Conservation (phyloP, 805 yeast genomes). For the Myxozyma udenii region DNA sequence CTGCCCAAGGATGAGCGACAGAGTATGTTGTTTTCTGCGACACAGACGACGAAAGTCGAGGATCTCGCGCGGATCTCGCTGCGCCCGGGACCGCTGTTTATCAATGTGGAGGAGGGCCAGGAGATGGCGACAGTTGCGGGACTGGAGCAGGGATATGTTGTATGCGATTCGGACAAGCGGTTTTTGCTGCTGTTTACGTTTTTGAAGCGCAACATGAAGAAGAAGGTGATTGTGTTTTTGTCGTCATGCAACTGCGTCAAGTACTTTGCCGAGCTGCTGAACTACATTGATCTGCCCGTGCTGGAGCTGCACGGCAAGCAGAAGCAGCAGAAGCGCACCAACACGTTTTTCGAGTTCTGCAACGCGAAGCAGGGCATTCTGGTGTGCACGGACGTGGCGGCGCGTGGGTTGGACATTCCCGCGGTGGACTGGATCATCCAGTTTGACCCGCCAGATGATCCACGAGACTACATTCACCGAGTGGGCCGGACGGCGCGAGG, state of each 20-base stretch:
- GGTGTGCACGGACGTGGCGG: conserved; percentile 97
- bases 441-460: conserved; percentile 99
- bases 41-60: conserved; percentile 98
- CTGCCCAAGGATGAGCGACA: conserved; percentile 85
- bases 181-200: conserved; percentile 87
- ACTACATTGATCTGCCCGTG: conserved; percentile 95
- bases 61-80: conserved; percentile 95
- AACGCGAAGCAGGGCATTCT: conserved; percentile 92
- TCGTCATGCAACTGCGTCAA: conserved; percentile 97
- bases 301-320: conserved; percentile 96
- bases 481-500: conserved; percentile 98
- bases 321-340: conserved; percentile 97
- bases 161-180: conserved; percentile 93
- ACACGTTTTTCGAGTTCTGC: conserved; percentile 96
- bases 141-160: conserved; percentile 96
- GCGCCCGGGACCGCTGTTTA: conserved; percentile 88
- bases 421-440: conserved; percentile 99
- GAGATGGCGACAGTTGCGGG: conserved; percentile 93
- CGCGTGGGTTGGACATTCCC: conserved; percentile 98
- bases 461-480: conserved; percentile 97
- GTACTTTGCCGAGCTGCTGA: conserved; percentile 89
- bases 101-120: conserved; percentile 82
- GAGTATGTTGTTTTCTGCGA: conserved; percentile 97
- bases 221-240: conserved; percentile 86
- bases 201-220: conserved; percentile 82